Evolutionary conservation across 148 eudicot genomes (phyloP).

Genomic region (Linanthus parryae): DNA sequence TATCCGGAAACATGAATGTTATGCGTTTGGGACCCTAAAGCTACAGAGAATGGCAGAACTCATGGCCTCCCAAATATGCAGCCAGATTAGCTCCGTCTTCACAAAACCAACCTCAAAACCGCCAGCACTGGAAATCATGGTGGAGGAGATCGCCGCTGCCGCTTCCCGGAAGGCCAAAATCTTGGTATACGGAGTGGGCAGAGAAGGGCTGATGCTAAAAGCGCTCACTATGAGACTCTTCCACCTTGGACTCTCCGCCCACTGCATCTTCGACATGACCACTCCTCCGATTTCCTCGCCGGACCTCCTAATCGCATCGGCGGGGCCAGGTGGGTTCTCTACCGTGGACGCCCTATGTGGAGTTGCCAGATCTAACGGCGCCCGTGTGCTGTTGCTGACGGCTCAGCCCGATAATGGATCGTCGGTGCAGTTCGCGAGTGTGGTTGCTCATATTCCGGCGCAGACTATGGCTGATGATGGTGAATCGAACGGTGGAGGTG

Average conservation of each 20-base stretch:
- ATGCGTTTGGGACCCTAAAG: no score
- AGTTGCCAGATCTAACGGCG: conserved; percentile 55
- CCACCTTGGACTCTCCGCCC: conserved; percentile 68
- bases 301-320: conserved; percentile 81
- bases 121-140: conserved; percentile 41
- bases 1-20: no score
- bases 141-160: conserved; percentile 40
- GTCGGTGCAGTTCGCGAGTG: conserved; percentile 40
- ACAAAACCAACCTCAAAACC: conserved; percentile 41
- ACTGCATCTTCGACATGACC: conserved; percentile 88
- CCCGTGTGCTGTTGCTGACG: conserved; percentile 61
- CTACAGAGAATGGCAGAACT: no score
- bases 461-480: conserved; percentile 88
- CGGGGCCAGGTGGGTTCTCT: conserved; percentile 87
- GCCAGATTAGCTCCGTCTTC: conserved; percentile 63
- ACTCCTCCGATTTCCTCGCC: conserved; percentile 65
- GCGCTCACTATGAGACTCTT: conserved; percentile 77
- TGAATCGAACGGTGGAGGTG: conserved; percentile 13
- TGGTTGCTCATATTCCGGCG: conserved; percentile 64
- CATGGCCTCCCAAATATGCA: conserved; percentile 68
- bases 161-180: conserved; percentile 34
- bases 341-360: conserved; percentile 76
- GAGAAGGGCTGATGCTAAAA: conserved; percentile 85
- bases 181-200: conserved; percentile 90
- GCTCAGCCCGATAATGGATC: conserved; percentile 61